A percentile compares a stretch with the other conserved stretches of the same genome.
Conservation (phyloP, 2,329 filamentous ascomycete species). For the Diaporthe citrichinensis region DNA sequence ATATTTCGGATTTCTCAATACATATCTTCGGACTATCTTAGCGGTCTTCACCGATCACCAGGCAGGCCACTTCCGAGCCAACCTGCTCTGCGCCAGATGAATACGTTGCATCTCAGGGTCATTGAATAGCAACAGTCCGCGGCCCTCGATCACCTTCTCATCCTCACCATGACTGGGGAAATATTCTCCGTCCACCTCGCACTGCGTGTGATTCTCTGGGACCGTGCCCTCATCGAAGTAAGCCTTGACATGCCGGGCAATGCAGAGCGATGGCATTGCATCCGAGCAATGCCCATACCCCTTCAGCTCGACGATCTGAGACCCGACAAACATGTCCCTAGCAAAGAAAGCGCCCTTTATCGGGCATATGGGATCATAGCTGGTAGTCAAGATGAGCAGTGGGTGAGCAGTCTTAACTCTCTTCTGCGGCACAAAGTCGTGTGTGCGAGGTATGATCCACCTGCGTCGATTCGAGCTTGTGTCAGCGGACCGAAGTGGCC, state of each 20-base stretch:
- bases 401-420: conserved; percentile 60
- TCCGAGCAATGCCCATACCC: conserved; percentile 60
- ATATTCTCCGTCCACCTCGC: conserved; percentile 55
- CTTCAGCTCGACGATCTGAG: conserved; percentile 55
- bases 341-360: conserved; percentile 54
- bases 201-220: conserved; percentile 52
- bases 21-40: no score
- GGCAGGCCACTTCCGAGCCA: neutral
- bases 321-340: conserved; percentile 52
- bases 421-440: conserved; percentile 46
- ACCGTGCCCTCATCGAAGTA: conserved; percentile 56
- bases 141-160: no score
- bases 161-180: conserved; percentile 49
- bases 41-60: no score
- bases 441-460: conserved; percentile 47
- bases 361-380: conserved; percentile 70
- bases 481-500: neutral
- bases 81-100: neutral
- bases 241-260: conserved; percentile 51
- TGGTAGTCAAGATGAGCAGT: conserved; percentile 67
- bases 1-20: no score
- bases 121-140: no score
- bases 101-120: neutral
- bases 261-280: conserved; percentile 54
- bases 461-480: neutral